Conservation (phyloP, 768 basidiomycete genomes). For the Pulveroboletus sp. region DNA sequence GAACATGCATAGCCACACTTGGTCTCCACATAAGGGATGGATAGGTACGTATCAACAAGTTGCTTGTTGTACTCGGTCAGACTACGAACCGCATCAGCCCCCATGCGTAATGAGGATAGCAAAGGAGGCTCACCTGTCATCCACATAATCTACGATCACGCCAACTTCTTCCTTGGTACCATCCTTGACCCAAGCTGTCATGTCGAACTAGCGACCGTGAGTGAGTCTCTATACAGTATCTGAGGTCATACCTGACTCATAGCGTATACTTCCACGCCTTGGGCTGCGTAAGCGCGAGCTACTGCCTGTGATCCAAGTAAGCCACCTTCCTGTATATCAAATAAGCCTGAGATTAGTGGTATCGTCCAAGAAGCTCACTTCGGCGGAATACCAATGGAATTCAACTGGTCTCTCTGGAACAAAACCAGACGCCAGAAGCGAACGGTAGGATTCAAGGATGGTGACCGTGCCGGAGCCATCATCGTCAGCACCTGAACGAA, state of each 20-base stretch:
- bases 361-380: conserved; percentile 22
- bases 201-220: conserved; percentile 65
- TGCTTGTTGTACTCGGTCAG: conserved; percentile 77
- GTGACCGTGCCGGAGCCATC: conserved; percentile 44
- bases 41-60: conserved; percentile 69
- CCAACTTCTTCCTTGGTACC: conserved; percentile 77
- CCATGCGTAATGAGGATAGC: conserved; percentile 14
- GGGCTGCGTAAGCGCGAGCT: conserved; percentile 62
- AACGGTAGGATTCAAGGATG: conserved; percentile 41
- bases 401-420: conserved; percentile 40
- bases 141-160: conserved; percentile 80
- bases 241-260: conserved; percentile 29
- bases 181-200: conserved; percentile 91
- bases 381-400: conserved; percentile 48
- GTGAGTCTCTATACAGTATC: conserved; percentile 1
- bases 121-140: conserved; percentile 44
- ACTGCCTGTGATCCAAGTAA: conserved; percentile 89
- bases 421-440: conserved; percentile 39
- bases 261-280: conserved; percentile 19
- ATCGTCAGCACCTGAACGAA: conserved; percentile 35
- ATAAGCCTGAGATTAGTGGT: neutral
- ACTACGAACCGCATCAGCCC: conserved; percentile 34
- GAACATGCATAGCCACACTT: conserved; percentile 93
- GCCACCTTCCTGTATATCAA: conserved; percentile 55
- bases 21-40: conserved; percentile 79